Base-by-base conservation (phyloP, 371 early-diverging fungal species). In the Mucor velutinosus region DNA sequence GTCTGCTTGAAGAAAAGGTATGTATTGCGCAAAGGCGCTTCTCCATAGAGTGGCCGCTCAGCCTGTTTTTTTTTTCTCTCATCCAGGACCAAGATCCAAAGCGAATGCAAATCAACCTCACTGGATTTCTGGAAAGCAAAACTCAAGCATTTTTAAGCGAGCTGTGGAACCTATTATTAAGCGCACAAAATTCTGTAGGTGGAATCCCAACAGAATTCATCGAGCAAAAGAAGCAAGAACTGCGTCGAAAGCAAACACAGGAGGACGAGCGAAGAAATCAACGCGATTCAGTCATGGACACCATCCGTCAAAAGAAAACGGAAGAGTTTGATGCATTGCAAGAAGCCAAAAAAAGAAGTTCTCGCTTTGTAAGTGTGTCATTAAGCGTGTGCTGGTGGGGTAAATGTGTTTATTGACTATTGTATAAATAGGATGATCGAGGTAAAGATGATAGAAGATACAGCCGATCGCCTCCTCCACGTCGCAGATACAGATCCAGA, bases 91-190 rank as follows among this genome's bases (percentile, higher is more conserved):
- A 91, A 12, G 97, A 98, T 79, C 95, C 97, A 37, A 88, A 88
- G 65, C 72, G 83, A 41, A 92, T 97, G 87, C 99, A 98, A 79
- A 94, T 97, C 77, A 93, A 95, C 72, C 81, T 98, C n/a, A 95
- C 96, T 1, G 97, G 97, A 15, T 98, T 98, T 75, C 76, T 98
- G 47, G 96, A 96, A 68, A 81, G 85, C 59, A 93, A 94, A 47
- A 85, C 99, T 3, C 85, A 86, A 45, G 71, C 67, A 7, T 97
- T 98, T 78, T 87, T 97, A 69, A 79, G 86, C 43, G 93, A 94
- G 62, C 87, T 98, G 7, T 98, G 97, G 97, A 81, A 82, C n/a
- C 78, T 96, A 25, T 81, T 98, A 21, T 69, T 97, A 41, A 94
- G 94, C 72, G 97, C 98, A 2, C 97, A 97, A 70, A 85, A 83